Evolutionary conservation across 495 filamentous ascomycete genomes (phyloP), one percentile per base, ranked within the genome.

Genomic region (Lasiosphaeriaceae sp.): DNA sequence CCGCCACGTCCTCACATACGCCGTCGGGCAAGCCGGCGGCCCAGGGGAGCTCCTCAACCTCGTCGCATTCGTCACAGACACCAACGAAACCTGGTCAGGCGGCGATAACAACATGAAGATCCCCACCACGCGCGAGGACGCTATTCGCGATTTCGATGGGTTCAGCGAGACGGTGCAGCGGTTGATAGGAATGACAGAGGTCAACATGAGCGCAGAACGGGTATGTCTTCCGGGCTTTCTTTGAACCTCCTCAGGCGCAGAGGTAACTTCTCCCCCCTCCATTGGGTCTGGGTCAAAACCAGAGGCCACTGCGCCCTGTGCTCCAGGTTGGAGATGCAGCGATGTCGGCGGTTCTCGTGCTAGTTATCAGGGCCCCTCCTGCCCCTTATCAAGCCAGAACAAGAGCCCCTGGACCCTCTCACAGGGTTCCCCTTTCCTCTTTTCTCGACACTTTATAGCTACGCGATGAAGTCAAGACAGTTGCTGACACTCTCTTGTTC

Each of bases 1-100:
- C 37, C 76, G 75, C 0, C 83, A 86, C 59, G 68, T 82, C 0
- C 73, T 89, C 14, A 88, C 85, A 0, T 89, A 84, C 63, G 86
- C 86, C 0, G 86, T 89, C 26, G 80, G 83, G 63, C 74, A 79
- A 20, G 26, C 14, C 39, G 16, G 14, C 39, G 34, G 34, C 34
- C 34, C 34, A 14, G 86, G 82, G 5, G 71, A 79, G 61, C 83
- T 80, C 11, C 81, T 89, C 60, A 89, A 90, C 59, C 31, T 66
- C 19, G 59, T 62, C 0, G 56, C 55, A 8, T 62, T 66, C 41
- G 52, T 60, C 3, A 59, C 59, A 0, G 53, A 57, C 44, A 24
- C 22, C 12, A 77, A 84, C 70, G 58, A 37, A 57, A 17, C 9
- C 0, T 62, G 26, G 44, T 47, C 39, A 3, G 14, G 14, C 4